Percentiles rank a stretch among this genome's conserved stretches.
Conservation (phyloP, 441 rosid species). For the Biscutella laevigata region DNA sequence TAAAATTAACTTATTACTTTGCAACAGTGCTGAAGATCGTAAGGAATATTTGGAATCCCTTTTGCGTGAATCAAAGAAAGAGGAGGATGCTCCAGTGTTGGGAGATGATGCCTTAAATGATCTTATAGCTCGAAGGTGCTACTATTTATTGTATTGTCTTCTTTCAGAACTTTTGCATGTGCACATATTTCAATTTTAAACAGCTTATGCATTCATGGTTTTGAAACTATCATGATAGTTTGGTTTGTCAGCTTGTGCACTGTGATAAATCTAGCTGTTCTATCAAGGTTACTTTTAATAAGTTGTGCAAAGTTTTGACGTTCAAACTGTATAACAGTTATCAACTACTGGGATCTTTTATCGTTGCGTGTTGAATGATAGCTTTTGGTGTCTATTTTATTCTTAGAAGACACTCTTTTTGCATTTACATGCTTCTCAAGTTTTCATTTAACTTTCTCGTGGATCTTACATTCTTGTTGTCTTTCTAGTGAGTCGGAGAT, state of each 20-base stretch:
- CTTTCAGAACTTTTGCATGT: neutral
- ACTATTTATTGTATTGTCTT: constrained; percentile 24
- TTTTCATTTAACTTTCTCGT: neutral
- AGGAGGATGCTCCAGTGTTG: constrained; percentile 83
- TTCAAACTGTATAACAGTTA: neutral
- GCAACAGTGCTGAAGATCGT: constrained; percentile 88
- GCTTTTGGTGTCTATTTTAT: neutral
- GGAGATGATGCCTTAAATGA: constrained; percentile 82
- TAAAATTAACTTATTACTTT: constrained; percentile 10
- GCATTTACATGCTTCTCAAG: constrained; percentile 3
- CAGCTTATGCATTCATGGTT: neutral
- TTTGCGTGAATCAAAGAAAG: constrained; percentile 84
- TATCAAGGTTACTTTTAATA: neutral
- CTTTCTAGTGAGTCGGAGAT: constrained; percentile 78
- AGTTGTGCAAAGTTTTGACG: neutral
- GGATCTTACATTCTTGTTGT: constrained; percentile 8
- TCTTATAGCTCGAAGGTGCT: constrained; percentile 80
- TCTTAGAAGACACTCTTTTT: neutral
- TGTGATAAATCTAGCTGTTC: neutral
- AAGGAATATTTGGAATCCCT: constrained; percentile 87
- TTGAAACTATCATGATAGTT: neutral
- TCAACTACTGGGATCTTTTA: neutral
- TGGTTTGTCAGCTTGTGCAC: constrained; percentile 1
- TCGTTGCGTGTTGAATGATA: neutral
- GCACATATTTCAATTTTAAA: neutral